A percentile compares a stretch with the other conserved stretches of the same genome.
Evolutionary conservation across 768 basidiomycete species (phyloP).

Genomic region (Clitopilus passeckerianus): DNA sequence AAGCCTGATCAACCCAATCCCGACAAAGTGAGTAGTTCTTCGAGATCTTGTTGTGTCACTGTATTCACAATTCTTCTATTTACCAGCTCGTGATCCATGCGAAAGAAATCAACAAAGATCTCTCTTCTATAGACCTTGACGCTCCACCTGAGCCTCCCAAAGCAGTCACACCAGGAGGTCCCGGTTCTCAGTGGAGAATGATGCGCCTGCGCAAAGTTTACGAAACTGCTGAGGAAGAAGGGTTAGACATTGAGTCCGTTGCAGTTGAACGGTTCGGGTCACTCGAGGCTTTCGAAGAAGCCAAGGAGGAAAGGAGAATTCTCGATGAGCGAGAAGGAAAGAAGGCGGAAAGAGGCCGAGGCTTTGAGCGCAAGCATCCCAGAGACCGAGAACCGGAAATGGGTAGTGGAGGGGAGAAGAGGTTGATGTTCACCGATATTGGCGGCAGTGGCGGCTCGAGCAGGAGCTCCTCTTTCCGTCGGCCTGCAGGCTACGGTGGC

Average conservation of each 20-base stretch:
- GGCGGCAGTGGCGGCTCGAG: constrained; percentile 61
- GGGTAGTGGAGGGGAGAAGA: constrained; percentile 43
- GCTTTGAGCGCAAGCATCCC: constrained; percentile 21
- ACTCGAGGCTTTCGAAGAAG: constrained; percentile 83
- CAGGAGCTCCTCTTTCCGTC: constrained; percentile 83
- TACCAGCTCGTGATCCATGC: constrained; percentile 54
- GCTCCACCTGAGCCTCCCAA: constrained; percentile 38
- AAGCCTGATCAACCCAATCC: constrained; percentile 57
- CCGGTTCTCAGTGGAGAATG: constrained; percentile 97
- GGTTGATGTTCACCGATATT: constrained; percentile 68
- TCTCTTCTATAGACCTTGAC: constrained; percentile 41
- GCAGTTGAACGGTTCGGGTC: constrained; percentile 87
- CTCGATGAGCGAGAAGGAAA: constrained; percentile 77
- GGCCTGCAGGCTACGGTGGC: constrained; percentile 60
- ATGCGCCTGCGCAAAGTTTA: constrained; percentile 89
- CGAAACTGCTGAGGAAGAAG: constrained; percentile 87
- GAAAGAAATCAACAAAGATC: constrained; percentile 57
- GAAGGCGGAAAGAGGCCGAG: constrained; percentile 31
- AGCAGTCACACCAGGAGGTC: constrained; percentile 72
- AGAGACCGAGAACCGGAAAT: constrained; percentile 17
- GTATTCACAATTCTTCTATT: constrained; percentile 8
- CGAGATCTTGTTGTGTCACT: not conserved
- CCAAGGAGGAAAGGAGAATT: constrained; percentile 78
- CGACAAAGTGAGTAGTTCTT: constrained; percentile 51
- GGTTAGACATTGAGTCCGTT: constrained; percentile 64